Evolutionary conservation across 768 basidiomycete species (phyloP), one percentile per base, ranked within the genome.

Genomic region (Rhodotorula toruloides): DNA sequence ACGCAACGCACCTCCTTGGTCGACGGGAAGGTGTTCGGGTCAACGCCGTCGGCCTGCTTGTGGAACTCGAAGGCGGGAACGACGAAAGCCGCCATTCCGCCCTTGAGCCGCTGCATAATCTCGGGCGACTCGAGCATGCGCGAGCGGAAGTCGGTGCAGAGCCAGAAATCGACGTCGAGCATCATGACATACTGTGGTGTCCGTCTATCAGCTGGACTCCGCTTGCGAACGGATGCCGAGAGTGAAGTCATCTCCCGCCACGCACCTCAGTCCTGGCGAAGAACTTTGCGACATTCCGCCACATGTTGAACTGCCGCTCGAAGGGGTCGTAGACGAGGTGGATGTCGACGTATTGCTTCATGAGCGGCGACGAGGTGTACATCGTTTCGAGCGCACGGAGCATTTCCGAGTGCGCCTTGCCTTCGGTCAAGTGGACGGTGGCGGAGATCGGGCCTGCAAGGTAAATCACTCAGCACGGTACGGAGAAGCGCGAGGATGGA

Each of bases 111-210:
- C 36, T 78, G 76, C 74, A 81, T 79, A 49, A 81, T 74, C 49
- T 78, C 79, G 31, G 64, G 55, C 6, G 80, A 80, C 17, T 78
- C 78, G 57, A 81, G 82, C 67, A 90, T 79, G 14, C 83, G 80
- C 36, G 78, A 75, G 63, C 87, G 82, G 77, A 90, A 89, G 78
- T 89, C 85, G 53, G 91, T 91, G 76, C 90, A 90, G 17, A 88
- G 77, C 39, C 83, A 86, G 76, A 93, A 91, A 76, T 92, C 90
- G 67, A 92, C 86, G 76, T 93, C 91, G 57, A 92, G 84, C 86
- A 91, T 88, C 85, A 92, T 88, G 63, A 91, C 83, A 71, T 84
- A 89, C 69, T 70, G 48, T 49, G 14, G 11, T 13, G 7, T 27
- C 2, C 2, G 25, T 37, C 17, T 12, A 4, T 48, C 16, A 36